Base-by-base conservation (phyloP, 2,329 filamentous ascomycete species). In the Cercospora sp. region DNA sequence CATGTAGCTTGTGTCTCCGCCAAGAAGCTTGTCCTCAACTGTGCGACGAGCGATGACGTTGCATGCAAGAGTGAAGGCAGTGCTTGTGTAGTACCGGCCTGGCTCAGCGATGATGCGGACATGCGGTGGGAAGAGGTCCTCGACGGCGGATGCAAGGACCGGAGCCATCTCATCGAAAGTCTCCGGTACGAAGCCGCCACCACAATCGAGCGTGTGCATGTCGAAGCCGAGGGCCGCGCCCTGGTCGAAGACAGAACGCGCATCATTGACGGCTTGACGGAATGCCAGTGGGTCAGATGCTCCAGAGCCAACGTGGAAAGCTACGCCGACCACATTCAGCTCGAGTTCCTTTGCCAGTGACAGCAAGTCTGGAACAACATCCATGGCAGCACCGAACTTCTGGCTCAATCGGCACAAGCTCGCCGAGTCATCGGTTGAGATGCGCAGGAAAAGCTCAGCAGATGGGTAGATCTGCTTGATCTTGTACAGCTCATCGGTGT, bases 221-320 rank as follows among this genome's bases (percentile, higher is more conserved):
- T 89, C 83, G 79, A 91, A 96, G 67, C 94, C 95, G 69, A 93
- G 83, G 13, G 86, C 84, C 20, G 85, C 85, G 5, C 91, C 95
- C 80, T 94, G 90, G 80, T 96, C 90, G 79, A 99, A 98, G 70
- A 99, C 93, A 69, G 84, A 81, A 72, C 94, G 90, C 18, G 95
- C 94, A 76, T 99, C 95, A 75, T 89, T 87, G 60, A 98, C 94
- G 20, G 95, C 94, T 81, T 94, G 94, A 79, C 91, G 85, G 81
- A 97, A 98, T 13, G 94, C 93, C 69, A 88, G 83, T n/a, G 95
- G 93, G 79, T 99, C 95, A 36, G 94, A 94, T 12, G 95, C 94
- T 30, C 95, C 95, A 3, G 95, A 99, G 69, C 95, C 95, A 67
- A 99, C 94, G 79, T 99, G 95, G 85, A 99, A 99, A 79, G 94